phyloP scores from a whole-genome alignment of 176 grass and related monocot species.

The Typha latifolia region DNA sequence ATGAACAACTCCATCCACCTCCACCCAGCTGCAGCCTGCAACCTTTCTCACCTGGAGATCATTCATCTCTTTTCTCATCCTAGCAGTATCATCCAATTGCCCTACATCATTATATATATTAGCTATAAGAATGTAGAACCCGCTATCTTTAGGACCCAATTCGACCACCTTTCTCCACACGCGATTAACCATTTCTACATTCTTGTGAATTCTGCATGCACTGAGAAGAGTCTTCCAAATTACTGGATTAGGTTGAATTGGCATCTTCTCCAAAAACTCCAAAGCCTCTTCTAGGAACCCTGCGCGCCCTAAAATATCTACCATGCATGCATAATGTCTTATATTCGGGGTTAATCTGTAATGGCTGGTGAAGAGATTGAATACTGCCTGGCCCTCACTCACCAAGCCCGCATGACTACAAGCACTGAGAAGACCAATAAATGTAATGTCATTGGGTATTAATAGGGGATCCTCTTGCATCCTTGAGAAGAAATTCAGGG shows the following conservation, averaged over 20 bases:
- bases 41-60: slow-evolving; percentile 15
- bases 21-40: slow-evolving; percentile 18
- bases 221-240: slow-evolving; percentile 21
- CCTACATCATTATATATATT: slow-evolving; percentile 10
- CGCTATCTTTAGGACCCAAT: slow-evolving; percentile 8
- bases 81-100: not conserved
- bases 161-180: slow-evolving; percentile 14
- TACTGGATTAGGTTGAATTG: slow-evolving; percentile 1
- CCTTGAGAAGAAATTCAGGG: slow-evolving; percentile 4
- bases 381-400: slow-evolving; percentile 4
- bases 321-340: slow-evolving; percentile 19
- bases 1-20: slow-evolving; percentile 11
- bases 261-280: slow-evolving; percentile 13
- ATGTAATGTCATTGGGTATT: slow-evolving; percentile 9
- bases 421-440: slow-evolving; percentile 10
- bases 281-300: slow-evolving; percentile 13
- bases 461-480: slow-evolving; percentile 5
- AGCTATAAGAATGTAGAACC: slow-evolving; percentile 6
- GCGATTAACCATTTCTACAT: not conserved
- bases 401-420: slow-evolving; percentile 10
- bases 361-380: slow-evolving; percentile 5
- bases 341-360: slow-evolving; percentile 17
- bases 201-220: slow-evolving; percentile 13
- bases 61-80: slow-evolving; percentile 21
- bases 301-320: slow-evolving; percentile 7